These are phyloP conservation scores for Termitomyces sp. DNA, from an alignment of 1,284 basidiomycete genomes.

Conservation along the genomic window DNA sequence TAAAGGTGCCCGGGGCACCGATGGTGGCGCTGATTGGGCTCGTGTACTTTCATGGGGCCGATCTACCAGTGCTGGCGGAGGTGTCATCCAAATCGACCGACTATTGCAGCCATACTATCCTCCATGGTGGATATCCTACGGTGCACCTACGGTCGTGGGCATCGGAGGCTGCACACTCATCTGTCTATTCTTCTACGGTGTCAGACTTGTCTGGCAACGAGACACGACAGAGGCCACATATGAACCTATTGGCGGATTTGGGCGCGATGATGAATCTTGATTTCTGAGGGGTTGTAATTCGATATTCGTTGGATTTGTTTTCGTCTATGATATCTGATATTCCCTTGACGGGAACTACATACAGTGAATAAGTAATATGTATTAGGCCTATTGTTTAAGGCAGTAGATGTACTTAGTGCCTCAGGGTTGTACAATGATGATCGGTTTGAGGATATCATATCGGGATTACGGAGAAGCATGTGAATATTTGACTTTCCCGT, in stretches of 20 bases:
- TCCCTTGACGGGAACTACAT: background rate
- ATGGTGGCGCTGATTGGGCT: slow-evolving; percentile 71
- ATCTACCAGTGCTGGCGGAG: slow-evolving; percentile 67
- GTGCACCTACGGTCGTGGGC: slow-evolving; percentile 56
- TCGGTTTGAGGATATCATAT: no score
- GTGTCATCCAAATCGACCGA: slow-evolving; percentile 84
- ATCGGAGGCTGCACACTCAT: slow-evolving; percentile 53
- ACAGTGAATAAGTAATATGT: background rate
- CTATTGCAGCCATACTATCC: slow-evolving; percentile 85
- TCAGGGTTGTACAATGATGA: no score
- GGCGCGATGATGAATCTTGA: slow-evolving; percentile 45
- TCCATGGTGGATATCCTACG: slow-evolving; percentile 72
- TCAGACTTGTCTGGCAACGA: slow-evolving; percentile 58
- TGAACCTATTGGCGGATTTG: slow-evolving; percentile 78
- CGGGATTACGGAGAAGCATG: slow-evolving; percentile 1
- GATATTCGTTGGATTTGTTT: background rate
- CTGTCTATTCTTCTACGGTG: slow-evolving; percentile 68
- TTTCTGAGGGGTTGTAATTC: background rate
- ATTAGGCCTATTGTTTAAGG: no score
- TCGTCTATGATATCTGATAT: slow-evolving; percentile 6
- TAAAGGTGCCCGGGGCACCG: slow-evolving; percentile 77
- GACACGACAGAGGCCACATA: slow-evolving; percentile 80
- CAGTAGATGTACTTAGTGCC: no score
- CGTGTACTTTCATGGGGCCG: slow-evolving; percentile 78
- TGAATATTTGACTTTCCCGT: slow-evolving; percentile 3